phyloP scores from a whole-genome alignment of 768 basidiomycete species.

The Kwoniella newhampshirensis region DNA sequence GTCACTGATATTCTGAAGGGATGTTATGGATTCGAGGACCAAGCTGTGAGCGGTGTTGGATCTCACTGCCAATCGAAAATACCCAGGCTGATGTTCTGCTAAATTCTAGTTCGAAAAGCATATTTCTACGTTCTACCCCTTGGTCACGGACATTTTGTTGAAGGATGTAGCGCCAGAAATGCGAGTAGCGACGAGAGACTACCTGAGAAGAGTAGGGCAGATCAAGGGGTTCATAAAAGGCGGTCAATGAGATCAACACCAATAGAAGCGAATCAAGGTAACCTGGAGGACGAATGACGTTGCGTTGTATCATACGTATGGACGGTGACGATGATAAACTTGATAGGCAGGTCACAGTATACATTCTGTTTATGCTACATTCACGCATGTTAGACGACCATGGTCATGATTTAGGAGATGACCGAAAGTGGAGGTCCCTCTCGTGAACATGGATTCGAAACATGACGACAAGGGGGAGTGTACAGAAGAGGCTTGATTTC shows the following conservation, averaged over 20 bases:
- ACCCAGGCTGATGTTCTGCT: background rate
- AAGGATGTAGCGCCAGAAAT: conserved; percentile 82
- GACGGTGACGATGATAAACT: background rate
- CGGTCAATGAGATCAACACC: too few relatives aligned
- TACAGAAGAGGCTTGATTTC: too few relatives aligned
- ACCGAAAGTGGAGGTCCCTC: too few relatives aligned
- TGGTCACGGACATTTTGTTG: conserved; percentile 77
- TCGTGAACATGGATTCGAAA: too few relatives aligned
- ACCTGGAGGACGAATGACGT: too few relatives aligned
- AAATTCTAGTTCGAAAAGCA: conserved; percentile 73
- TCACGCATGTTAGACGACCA: too few relatives aligned
- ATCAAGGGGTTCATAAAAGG: conserved; percentile 22
- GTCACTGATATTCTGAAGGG: conserved; percentile 92
- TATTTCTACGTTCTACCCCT: conserved; percentile 84
- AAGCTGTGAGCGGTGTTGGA: conserved; percentile 64
- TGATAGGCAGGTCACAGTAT: too few relatives aligned
- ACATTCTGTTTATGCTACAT: too few relatives aligned
- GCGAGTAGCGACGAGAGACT: conserved; percentile 71
- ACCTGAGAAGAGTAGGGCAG: conserved; percentile 68
- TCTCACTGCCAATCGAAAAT: conserved; percentile 11
- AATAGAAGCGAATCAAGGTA: too few relatives aligned
- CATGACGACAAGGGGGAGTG: too few relatives aligned
- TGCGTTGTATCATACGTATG: too few relatives aligned
- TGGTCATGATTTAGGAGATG: too few relatives aligned
- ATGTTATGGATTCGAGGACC: conserved; percentile 83